Conservation (phyloP, 2,329 filamentous ascomycete species). For the Chaetomiaceae sp. region DNA sequence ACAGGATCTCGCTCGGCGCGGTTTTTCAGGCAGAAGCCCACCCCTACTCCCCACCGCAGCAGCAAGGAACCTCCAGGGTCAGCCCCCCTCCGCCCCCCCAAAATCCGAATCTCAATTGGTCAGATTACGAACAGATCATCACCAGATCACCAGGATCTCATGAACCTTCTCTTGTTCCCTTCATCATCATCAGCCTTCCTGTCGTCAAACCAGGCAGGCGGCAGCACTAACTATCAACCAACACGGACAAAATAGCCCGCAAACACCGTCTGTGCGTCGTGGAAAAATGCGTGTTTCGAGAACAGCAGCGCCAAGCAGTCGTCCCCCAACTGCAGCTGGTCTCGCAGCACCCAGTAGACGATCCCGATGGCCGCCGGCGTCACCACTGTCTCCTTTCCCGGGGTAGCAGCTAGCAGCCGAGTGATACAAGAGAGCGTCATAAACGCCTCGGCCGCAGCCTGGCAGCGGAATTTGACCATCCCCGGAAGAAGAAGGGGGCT, state of each 20-base stretch:
- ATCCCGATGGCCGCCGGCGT: not conserved
- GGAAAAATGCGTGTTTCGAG: not conserved
- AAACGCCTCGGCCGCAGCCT: not conserved
- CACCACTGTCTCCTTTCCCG: not conserved
- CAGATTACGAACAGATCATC: too few species aligned
- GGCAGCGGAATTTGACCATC: not conserved
- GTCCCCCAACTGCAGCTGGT: not conserved
- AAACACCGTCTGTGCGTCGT: not conserved
- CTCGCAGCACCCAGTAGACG: conserved; percentile 1
- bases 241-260: not conserved
- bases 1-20: too few species aligned
- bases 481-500: conserved; percentile 6
- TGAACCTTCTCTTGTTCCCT: too few species aligned
- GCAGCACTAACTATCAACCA: not conserved
- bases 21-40: too few species aligned
- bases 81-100: too few species aligned
- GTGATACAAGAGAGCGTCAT: conserved; percentile 1
- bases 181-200: too few species aligned
- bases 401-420: not conserved
- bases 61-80: too few species aligned
- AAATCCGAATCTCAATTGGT: too few species aligned
- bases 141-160: too few species aligned
- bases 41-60: too few species aligned
- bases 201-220: too few species aligned
- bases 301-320: not conserved